These are phyloP conservation scores for Fusarium nelsonii DNA, from an alignment of 2,329 filamentous ascomycete species.

Conservation along the genomic window DNA sequence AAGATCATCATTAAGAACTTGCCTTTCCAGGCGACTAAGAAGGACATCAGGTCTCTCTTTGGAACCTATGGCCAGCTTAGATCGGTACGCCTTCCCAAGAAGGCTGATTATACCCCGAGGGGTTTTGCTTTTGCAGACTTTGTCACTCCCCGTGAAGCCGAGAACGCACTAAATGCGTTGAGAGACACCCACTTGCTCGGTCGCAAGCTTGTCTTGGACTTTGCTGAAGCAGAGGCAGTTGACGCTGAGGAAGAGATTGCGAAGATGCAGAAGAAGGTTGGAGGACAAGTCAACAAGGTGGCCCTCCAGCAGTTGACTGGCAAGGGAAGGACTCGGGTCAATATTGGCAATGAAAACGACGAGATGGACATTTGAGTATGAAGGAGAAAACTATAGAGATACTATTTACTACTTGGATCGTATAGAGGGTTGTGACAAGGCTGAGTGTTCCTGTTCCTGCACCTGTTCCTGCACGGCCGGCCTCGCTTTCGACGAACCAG, in stretches of 20 bases:
- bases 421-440: conserved; percentile 39
- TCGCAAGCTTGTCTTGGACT: conserved; percentile 89
- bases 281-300: conserved; percentile 89
- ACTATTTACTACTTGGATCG: conserved; percentile 21
- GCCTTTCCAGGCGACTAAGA: conserved; percentile 94
- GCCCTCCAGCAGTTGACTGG: conserved; percentile 89
- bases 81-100: conserved; percentile 93
- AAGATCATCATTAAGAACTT: conserved; percentile 99
- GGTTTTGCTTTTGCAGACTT: conserved; percentile 99
- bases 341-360: conserved; percentile 79
- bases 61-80: conserved; percentile 91
- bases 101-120: conserved; percentile 88
- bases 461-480: conserved; percentile 29
- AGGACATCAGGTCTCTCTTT: conserved; percentile 88
- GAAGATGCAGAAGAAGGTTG: conserved; percentile 97
- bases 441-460: conserved; percentile 41
- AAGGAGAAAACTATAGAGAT: conserved; percentile 34
- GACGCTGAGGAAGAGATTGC: conserved; percentile 96
- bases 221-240: conserved; percentile 86
- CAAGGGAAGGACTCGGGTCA: conserved; percentile 87
- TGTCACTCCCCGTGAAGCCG: conserved; percentile 87
- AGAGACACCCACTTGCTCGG: conserved; percentile 94
- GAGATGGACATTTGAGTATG: conserved; percentile 58
- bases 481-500: conserved; percentile 17
- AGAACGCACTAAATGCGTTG: conserved; percentile 90